Conservation (phyloP, 2,329 filamentous ascomycete species). For the Beauveria australis region DNA sequence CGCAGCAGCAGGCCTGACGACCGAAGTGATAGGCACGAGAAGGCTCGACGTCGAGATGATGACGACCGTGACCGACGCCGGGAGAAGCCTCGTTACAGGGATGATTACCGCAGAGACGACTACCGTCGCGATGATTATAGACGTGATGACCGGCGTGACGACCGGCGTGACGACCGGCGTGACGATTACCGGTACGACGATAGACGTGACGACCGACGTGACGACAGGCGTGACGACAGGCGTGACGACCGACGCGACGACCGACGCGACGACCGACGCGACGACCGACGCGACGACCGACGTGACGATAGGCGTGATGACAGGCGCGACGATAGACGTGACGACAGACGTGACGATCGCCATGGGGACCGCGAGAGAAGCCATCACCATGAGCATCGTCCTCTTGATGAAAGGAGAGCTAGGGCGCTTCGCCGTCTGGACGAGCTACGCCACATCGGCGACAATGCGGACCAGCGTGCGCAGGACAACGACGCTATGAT, state of each 20-base stretch:
- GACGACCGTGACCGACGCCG: conserved; percentile 15
- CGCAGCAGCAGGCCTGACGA: conserved; percentile 29
- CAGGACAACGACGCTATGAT: conserved; percentile 39
- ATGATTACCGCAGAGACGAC: conserved; percentile 15
- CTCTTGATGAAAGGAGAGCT: conserved; percentile 32
- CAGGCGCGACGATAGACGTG: conserved; percentile 16
- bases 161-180: conserved; percentile 10
- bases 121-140: conserved; percentile 17
- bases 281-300: conserved; percentile 14
- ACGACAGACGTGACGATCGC: conserved; percentile 10
- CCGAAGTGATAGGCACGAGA: conserved; percentile 28
- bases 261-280: conserved; percentile 16
- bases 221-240: conserved; percentile 16
- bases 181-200: conserved; percentile 16
- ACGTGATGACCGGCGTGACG: conserved; percentile 16
- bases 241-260: conserved; percentile 12
- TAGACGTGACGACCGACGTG: neutral
- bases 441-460: conserved; percentile 36
- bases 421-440: conserved; percentile 33
- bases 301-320: conserved; percentile 20
- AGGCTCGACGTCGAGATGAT: conserved; percentile 22
- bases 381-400: conserved; percentile 20
- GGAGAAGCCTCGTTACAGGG: conserved; percentile 19
- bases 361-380: conserved; percentile 17
- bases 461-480: conserved; percentile 41